These are phyloP conservation scores for Kwoniella sp. DNA, from an alignment of 768 basidiomycete species.

Conservation along the genomic window DNA sequence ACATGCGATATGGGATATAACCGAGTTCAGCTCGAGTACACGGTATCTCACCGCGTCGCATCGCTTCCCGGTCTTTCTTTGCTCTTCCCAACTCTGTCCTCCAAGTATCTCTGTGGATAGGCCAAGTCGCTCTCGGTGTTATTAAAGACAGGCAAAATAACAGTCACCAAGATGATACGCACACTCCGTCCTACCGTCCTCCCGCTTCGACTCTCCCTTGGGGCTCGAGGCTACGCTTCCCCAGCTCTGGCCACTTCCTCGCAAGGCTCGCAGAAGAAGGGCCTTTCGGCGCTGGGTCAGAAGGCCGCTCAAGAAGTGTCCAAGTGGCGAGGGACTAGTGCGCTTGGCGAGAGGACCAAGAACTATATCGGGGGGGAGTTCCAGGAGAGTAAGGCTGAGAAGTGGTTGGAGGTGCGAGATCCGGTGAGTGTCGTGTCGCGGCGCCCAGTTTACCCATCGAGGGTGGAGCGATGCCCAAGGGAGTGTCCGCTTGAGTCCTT, in stretches of 20 bases:
- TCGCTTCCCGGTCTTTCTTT: neutral
- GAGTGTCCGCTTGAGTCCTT: neutral
- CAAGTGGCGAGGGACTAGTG: slow-evolving; percentile 78
- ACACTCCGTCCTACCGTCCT: neutral
- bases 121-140: too few species aligned
- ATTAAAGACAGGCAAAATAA: neutral
- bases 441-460: too few species aligned
- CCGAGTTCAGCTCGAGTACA: slow-evolving; percentile 4
- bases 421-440: slow-evolving; percentile 64
- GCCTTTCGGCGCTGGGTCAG: slow-evolving; percentile 20
- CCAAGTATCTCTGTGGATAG: too few species aligned
- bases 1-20: slow-evolving; percentile 3
- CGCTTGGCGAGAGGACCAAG: slow-evolving; percentile 80
- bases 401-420: slow-evolving; percentile 84
- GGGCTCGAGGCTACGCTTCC: slow-evolving; percentile 1
- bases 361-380: slow-evolving; percentile 90
- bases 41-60: too few species aligned
- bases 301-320: slow-evolving; percentile 35
- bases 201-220: neutral
- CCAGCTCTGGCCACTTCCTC: slow-evolving; percentile 14
- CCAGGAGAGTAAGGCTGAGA: slow-evolving; percentile 67
- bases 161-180: slow-evolving; percentile 3
- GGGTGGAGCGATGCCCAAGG: too few species aligned
- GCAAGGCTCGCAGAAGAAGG: neutral
- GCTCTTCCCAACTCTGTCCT: neutral